phyloP scores from a whole-genome alignment of 1,284 basidiomycete species.

The Entoloma clypeatum region DNA sequence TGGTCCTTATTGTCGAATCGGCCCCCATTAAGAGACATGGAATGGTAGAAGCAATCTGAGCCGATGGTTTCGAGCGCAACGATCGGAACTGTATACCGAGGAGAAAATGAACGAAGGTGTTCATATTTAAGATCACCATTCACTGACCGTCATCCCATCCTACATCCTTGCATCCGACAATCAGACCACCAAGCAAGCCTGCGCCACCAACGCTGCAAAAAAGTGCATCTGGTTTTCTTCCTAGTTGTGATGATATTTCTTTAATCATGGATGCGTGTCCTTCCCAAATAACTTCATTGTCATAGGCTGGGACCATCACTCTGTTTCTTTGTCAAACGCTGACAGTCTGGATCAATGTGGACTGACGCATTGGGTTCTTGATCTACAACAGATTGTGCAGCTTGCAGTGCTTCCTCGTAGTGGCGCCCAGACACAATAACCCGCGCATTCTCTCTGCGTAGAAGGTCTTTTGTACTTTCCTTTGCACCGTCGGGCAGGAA shows the following conservation, averaged over 20 bases:
- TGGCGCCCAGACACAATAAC: slow-evolving; percentile 50
- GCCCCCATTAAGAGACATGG: slow-evolving; percentile 53
- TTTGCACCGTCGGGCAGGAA: slow-evolving; percentile 56
- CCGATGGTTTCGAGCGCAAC: slow-evolving; percentile 66
- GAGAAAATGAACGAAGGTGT: slow-evolving; percentile 7
- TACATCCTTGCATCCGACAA: slow-evolving; percentile 54
- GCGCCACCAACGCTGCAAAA: slow-evolving; percentile 76
- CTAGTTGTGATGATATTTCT: slow-evolving; percentile 56
- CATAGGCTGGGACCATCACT: slow-evolving; percentile 65
- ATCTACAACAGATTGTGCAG: slow-evolving; percentile 43
- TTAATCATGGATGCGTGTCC: slow-evolving; percentile 68
- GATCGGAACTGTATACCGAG: slow-evolving; percentile 52
- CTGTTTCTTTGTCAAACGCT: slow-evolving; percentile 30
- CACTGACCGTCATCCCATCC: slow-evolving; percentile 64
- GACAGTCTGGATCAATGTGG: background rate
- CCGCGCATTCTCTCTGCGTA: slow-evolving; percentile 51
- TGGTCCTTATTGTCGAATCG: slow-evolving; percentile 32
- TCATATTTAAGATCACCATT: background rate
- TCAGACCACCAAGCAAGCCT: slow-evolving; percentile 64
- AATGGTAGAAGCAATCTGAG: slow-evolving; percentile 69
- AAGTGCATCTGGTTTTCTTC: slow-evolving; percentile 59
- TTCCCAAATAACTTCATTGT: slow-evolving; percentile 64
- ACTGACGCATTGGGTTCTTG: slow-evolving; percentile 52
- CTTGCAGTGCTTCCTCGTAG: slow-evolving; percentile 53
- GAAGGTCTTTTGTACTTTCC: slow-evolving; percentile 43